phyloP scores from a whole-genome alignment of 2,329 filamentous ascomycete genomes.

The Pleurostoma richardsiae region DNA sequence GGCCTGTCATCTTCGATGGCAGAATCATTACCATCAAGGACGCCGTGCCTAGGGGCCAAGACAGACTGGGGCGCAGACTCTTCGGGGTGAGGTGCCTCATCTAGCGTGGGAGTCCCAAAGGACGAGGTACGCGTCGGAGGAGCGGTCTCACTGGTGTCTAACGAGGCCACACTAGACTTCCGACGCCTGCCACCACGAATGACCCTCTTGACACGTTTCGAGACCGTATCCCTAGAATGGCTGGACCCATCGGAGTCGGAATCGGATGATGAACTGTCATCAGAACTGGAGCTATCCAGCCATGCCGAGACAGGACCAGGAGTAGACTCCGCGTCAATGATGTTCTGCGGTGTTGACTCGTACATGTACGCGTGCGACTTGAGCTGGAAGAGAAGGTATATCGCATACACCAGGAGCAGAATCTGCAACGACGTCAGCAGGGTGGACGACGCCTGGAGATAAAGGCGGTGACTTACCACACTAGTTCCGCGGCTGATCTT shows the following conservation, averaged over 20 bases:
- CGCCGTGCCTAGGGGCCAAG: conserved; percentile 27
- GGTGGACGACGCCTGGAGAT: background rate
- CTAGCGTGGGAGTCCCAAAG: conserved; percentile 28
- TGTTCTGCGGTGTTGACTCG: conserved; percentile 84
- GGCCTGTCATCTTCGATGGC: conserved; percentile 38
- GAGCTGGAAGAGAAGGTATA: conserved; percentile 86
- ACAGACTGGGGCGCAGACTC: conserved; percentile 28
- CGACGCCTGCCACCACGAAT: conserved; percentile 66
- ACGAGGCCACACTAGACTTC: conserved; percentile 72
- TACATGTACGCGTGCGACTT: conserved; percentile 92
- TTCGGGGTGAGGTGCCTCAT: conserved; percentile 29
- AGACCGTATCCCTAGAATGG: conserved; percentile 56
- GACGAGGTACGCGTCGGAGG: conserved; percentile 32
- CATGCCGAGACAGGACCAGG: conserved; percentile 80
- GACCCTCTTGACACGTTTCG: conserved; percentile 70
- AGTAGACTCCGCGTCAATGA: conserved; percentile 86
- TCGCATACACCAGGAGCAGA: conserved; percentile 71
- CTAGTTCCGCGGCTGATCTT: conserved; percentile 88
- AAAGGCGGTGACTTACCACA: conserved; percentile 52
- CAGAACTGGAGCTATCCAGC: conserved; percentile 65
- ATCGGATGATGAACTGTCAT: conserved; percentile 49
- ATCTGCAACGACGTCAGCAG: conserved; percentile 40
- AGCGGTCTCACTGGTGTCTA: conserved; percentile 42
- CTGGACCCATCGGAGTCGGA: conserved; percentile 69
- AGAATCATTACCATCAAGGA: conserved; percentile 35